Evolutionary conservation across 805 yeast species (phyloP).

Genomic region (Blastobotrys terrestris): DNA sequence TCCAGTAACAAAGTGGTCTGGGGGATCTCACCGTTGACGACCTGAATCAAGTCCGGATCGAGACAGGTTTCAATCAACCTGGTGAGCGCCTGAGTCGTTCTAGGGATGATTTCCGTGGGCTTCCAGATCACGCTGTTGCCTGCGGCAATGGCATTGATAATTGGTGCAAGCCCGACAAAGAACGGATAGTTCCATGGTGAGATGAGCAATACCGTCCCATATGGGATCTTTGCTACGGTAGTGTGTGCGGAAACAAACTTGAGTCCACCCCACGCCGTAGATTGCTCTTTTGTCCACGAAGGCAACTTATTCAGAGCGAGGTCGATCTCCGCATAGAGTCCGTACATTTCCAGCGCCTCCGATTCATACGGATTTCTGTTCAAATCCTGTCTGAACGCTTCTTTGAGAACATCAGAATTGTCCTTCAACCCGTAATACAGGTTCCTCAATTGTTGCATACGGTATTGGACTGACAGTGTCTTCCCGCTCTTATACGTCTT

Average conservation of each 20-base stretch:
- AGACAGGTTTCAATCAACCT: conserved; percentile 46
- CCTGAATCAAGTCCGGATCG: conserved; percentile 49
- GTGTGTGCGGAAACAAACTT: conserved; percentile 22
- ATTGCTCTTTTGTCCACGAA: conserved; percentile 52
- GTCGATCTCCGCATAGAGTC: conserved; percentile 48
- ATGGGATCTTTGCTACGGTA: conserved; percentile 30
- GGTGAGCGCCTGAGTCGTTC: conserved; percentile 48
- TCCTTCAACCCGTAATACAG: conserved; percentile 62
- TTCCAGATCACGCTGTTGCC: conserved; percentile 79
- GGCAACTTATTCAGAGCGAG: conserved; percentile 54
- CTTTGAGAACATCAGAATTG: conserved; percentile 45
- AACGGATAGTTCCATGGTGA: conserved; percentile 82
- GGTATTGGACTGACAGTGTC: conserved; percentile 45
- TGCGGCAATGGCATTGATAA: conserved; percentile 75
- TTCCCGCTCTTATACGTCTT: conserved; percentile 41
- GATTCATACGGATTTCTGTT: conserved; percentile 62
- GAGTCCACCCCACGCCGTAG: conserved; percentile 12
- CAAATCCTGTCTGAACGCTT: conserved; percentile 62
- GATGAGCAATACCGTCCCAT: conserved; percentile 67
- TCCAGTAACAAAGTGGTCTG: conserved; percentile 56
- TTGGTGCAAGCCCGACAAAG: conserved; percentile 53
- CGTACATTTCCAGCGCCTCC: conserved; percentile 48
- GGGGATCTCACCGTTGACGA: conserved; percentile 67
- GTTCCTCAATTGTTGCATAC: conserved; percentile 60
- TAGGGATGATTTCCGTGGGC: conserved; percentile 68